These are phyloP conservation scores for Ormosia semicastrata DNA, from an alignment of 306 rosid species.

Conservation along the genomic window DNA sequence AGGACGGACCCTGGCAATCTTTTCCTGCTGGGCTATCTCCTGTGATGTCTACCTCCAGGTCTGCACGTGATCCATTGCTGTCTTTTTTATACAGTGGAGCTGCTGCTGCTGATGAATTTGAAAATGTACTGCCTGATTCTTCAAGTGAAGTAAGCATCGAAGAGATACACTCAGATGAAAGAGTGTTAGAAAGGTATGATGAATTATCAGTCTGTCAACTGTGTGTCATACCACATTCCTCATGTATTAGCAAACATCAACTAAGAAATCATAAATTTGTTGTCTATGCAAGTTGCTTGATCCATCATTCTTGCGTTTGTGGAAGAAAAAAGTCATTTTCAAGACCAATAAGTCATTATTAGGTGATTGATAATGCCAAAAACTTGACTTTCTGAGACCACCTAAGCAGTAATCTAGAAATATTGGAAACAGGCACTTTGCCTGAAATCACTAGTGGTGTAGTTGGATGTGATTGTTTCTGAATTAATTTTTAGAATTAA, in stretches of 20 bases:
- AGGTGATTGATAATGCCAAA: neutral
- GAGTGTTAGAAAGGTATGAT: conserved; percentile 50
- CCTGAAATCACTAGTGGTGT: neutral
- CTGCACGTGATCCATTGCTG: conserved; percentile 51
- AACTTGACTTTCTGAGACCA: neutral
- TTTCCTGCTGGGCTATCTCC: conserved; percentile 36
- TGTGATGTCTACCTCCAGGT: conserved; percentile 49
- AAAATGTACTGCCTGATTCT: conserved; percentile 38
- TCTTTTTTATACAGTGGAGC: conserved; percentile 48
- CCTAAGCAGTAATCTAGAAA: conserved; percentile 11
- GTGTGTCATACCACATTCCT: neutral
- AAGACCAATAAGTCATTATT: neutral
- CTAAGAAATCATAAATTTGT: neutral
- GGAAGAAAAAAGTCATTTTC: neutral
- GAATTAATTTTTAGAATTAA: neutral
- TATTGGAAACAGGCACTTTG: neutral
- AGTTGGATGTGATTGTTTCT: neutral
- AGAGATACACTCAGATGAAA: conserved; percentile 39
- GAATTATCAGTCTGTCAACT: neutral
- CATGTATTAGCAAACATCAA: neutral
- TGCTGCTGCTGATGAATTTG: conserved; percentile 22
- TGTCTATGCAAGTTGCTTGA: conserved; percentile 22
- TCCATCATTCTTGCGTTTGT: neutral
- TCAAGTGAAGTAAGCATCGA: conserved; percentile 46
- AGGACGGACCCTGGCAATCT: conserved; percentile 37